Base-by-base conservation (phyloP, 225 moss, liverwort and hornwort genomes). In the Thuidium tamariscinum region DNA sequence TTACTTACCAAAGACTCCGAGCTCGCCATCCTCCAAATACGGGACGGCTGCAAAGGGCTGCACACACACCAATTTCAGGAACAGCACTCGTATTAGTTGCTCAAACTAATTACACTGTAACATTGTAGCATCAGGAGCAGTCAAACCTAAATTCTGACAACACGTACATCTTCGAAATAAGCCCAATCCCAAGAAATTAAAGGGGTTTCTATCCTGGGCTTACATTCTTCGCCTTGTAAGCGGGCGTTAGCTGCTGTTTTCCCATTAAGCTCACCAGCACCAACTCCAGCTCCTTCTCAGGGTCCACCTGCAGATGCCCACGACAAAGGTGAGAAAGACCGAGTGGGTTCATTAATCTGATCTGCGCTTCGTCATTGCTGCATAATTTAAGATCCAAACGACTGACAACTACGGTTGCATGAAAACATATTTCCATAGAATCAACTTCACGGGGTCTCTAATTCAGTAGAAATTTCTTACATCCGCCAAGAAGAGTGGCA, bases 141-240 rank as follows among this genome's bases (percentile, higher is more conserved):
- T 71, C 36, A 34, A 82, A 14, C 23, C n/a, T 7, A 27, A n/a
- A 48, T 13, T 52, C 52, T 20, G 15, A 51, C 26, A 60, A 39
- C 41, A 11, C 1, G 73, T 20, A 22, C 27, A 51, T 51, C 20
- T 54, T 39, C 65, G 27, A 63, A 52, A 52, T 5, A 20, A 69
- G 46, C 12, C 84, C 36, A 82, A 27, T 73, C 49, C 27, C 0
- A n/a, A n/a, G n/a, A n/a, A 30, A 39, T 34, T 49, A 61, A 69
- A 15, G 7, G 57, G 27, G 23, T 52, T 52, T 16, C 52, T 52
- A 52, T 52, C 52, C 52, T 51, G 52, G 48, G 42, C 13, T 48
- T 68, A 93, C 93, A 80, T 92, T 85, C 88, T 92, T 93, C 37
- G 87, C 82, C 79, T 70, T 56, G 82, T 6, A 91, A 36, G 61